Conservation (phyloP, 2,329 filamentous ascomycete genomes). For the Dactylella cylindrospora region DNA sequence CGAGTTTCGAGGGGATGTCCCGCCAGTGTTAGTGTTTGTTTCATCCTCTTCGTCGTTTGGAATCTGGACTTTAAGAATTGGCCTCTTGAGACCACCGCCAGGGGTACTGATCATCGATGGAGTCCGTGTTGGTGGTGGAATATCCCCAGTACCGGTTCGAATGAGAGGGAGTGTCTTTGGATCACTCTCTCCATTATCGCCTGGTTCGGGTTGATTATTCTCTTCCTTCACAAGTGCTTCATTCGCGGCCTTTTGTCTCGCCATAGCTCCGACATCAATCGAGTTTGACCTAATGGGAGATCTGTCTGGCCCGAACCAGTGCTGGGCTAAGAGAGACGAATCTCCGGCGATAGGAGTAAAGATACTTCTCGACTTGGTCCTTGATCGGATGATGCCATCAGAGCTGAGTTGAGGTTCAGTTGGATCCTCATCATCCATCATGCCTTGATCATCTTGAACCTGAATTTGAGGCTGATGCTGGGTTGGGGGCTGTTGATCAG, state of each 20-base stretch:
- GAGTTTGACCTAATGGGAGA: slow-evolving; percentile 62
- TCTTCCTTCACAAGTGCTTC: slow-evolving; percentile 25
- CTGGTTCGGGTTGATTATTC: slow-evolving; percentile 51
- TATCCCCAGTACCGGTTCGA: slow-evolving; percentile 39
- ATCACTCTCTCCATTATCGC: slow-evolving; percentile 56
- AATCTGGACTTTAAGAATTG: slow-evolving; percentile 89
- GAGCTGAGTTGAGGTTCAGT: slow-evolving; percentile 57
- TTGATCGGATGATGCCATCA: slow-evolving; percentile 60
- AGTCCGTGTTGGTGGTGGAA: slow-evolving; percentile 69
- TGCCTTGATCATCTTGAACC: slow-evolving; percentile 50
- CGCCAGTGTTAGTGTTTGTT: slow-evolving; percentile 70
- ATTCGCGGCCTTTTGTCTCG: slow-evolving; percentile 56
- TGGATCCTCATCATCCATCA: slow-evolving; percentile 50
- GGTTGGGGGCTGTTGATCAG: slow-evolving; percentile 52
- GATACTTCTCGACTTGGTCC: slow-evolving; percentile 84
- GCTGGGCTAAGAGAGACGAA: slow-evolving; percentile 49
- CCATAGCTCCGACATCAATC: slow-evolving; percentile 63
- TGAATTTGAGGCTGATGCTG: slow-evolving; percentile 51
- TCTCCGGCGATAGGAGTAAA: slow-evolving; percentile 84
- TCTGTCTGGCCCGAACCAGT: slow-evolving; percentile 47
- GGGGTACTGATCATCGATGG: slow-evolving; percentile 60
- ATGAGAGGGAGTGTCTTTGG: slow-evolving; percentile 37
- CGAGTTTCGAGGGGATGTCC: slow-evolving; percentile 64
- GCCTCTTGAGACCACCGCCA: slow-evolving; percentile 63
- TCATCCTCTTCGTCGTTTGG: slow-evolving; percentile 83